A percentile compares a stretch with the other conserved stretches of the same genome.
phyloP scores from a whole-genome alignment of 208 protist species.

The Leptomonas pyrrhocoris region DNA sequence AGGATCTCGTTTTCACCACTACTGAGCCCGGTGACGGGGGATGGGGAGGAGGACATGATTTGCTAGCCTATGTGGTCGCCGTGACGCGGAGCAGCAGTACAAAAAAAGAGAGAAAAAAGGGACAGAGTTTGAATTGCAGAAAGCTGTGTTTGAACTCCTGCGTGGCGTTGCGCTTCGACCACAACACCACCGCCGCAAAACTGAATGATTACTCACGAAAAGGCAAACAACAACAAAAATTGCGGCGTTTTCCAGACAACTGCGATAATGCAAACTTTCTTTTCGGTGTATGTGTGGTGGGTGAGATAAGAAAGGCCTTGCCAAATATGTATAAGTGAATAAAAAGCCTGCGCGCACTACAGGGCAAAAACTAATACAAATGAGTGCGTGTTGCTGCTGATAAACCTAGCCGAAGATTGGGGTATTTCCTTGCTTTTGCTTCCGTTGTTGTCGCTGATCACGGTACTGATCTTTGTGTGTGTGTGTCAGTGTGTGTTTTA shows the following conservation, averaged over 20 bases:
- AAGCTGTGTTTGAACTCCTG: no score
- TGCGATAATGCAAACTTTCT: no score
- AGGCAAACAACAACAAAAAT: background rate
- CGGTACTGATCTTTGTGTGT: background rate
- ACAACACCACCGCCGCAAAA: no score
- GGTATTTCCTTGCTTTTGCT: no score
- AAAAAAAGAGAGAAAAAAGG: constrained; percentile 1
- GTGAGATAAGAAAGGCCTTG: no score
- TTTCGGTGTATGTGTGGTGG: no score
- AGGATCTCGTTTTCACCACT: background rate
- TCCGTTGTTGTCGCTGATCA: no score
- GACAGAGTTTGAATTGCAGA: background rate
- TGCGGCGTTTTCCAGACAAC: no score
- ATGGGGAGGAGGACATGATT: constrained; percentile 21
- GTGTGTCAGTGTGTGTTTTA: background rate
- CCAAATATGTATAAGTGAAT: background rate
- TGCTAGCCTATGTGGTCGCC: no score
- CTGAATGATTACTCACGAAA: background rate
- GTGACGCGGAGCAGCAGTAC: background rate
- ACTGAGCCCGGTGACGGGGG: background rate
- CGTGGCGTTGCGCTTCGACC: no score
- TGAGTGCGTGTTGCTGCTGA: background rate
- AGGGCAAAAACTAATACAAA: background rate
- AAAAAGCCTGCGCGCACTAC: no score
- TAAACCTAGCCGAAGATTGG: no score